These are phyloP conservation scores for Calonectria crousiana DNA, from an alignment of 2,329 filamentous ascomycete species.

Conservation along the genomic window DNA sequence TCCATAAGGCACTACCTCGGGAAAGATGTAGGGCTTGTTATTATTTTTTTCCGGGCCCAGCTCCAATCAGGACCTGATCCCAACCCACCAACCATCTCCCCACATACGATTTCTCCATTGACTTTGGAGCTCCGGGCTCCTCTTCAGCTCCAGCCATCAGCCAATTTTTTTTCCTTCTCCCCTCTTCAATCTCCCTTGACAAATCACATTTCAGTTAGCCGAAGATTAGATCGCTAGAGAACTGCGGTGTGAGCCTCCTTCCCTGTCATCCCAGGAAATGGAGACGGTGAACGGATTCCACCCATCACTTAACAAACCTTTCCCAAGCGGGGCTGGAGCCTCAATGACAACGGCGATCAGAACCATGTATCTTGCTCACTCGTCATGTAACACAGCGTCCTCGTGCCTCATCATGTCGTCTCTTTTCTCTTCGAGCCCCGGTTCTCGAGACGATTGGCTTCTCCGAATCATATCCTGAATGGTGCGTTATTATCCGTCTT, in stretches of 20 bases:
- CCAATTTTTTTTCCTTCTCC: not conserved
- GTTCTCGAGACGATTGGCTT: constrained; percentile 2
- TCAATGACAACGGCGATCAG: constrained; percentile 12
- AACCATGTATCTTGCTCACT: not conserved
- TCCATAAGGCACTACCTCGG: not conserved
- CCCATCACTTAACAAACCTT: not conserved
- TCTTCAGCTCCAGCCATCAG: not conserved
- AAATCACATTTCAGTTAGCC: constrained; percentile 15
- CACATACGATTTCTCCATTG: constrained; percentile 9
- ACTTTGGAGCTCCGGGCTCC: not conserved
- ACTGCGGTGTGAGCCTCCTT: constrained; percentile 5
- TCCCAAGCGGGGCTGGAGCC: constrained; percentile 11
- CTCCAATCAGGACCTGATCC: constrained; percentile 23
- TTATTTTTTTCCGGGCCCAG: constrained; percentile 9
- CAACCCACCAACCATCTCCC: constrained; percentile 20
- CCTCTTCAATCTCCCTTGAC: constrained; percentile 9
- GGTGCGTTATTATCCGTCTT: constrained; percentile 4
- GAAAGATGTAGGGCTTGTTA: not conserved
- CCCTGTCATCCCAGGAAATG: not conserved
- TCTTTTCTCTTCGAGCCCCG: not conserved
- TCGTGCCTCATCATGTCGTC: not conserved
- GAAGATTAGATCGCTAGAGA: constrained; percentile 7
- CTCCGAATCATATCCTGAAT: constrained; percentile 14
- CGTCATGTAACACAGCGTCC: not conserved
- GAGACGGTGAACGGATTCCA: not conserved